Conservation (phyloP, 345 rosid species). For the Geranium rotundifolium region DNA sequence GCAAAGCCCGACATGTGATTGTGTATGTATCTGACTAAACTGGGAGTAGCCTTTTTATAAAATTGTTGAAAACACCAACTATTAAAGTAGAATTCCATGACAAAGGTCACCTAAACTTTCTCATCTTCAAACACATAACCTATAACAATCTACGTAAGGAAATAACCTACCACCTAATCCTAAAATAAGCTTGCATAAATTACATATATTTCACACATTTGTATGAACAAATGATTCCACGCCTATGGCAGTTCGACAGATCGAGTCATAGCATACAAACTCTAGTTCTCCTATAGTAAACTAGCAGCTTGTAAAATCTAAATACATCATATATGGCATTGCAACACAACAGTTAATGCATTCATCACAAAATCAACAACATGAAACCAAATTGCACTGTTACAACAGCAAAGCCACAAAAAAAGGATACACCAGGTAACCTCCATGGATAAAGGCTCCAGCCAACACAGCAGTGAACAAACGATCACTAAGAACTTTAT, state of each 20-base stretch:
- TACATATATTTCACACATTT: too few relatives aligned
- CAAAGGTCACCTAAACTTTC: too few relatives aligned
- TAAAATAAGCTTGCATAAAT: too few relatives aligned
- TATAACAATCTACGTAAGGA: too few relatives aligned
- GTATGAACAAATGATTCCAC: too few relatives aligned
- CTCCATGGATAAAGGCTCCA: constrained; percentile 84
- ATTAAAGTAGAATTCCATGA: too few relatives aligned
- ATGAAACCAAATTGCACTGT: not conserved
- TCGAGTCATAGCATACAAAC: not conserved
- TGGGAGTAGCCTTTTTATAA: not conserved
- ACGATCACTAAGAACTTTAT: constrained; percentile 75
- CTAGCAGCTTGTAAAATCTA: not conserved
- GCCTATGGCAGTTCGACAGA: too few relatives aligned
- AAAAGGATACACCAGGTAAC: constrained; percentile 92
- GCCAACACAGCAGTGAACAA: constrained; percentile 66
- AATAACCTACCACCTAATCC: too few relatives aligned
- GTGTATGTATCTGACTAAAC: not conserved
- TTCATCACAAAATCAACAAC: not conserved
- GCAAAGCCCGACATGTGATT: not conserved
- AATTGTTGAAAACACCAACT: not conserved
- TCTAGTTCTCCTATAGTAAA: not conserved
- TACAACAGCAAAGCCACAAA: not conserved
- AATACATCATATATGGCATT: not conserved
- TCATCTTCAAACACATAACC: too few relatives aligned
- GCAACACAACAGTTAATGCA: not conserved